These are phyloP conservation scores for Colletotrichum sidae DNA, from an alignment of 2,329 filamentous ascomycete species.

Conservation along the genomic window DNA sequence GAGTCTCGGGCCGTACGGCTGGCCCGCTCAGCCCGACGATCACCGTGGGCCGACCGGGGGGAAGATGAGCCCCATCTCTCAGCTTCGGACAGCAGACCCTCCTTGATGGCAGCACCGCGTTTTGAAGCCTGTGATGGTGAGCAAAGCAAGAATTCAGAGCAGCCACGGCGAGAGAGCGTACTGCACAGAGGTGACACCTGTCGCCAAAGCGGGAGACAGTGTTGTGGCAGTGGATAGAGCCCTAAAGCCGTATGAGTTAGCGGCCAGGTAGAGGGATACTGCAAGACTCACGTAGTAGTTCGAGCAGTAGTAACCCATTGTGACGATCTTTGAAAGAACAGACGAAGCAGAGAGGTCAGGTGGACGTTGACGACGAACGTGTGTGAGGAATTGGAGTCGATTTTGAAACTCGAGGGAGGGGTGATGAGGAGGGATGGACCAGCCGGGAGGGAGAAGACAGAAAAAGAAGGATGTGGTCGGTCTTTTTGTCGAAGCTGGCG, in stretches of 20 bases:
- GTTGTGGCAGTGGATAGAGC: constrained; percentile 48
- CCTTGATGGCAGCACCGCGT: constrained; percentile 36
- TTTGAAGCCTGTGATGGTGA: constrained; percentile 28
- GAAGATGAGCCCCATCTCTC: constrained; percentile 33
- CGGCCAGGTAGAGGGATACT: not conserved
- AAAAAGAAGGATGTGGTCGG: not conserved
- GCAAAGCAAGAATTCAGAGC: not conserved
- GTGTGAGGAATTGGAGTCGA: not conserved
- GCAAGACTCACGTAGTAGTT: constrained; percentile 46
- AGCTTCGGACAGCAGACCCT: constrained; percentile 34
- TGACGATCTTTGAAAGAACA: constrained; percentile 8
- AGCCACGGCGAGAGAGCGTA: constrained; percentile 24
- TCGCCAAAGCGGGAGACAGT: constrained; percentile 45
- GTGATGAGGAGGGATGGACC: constrained; percentile 34
- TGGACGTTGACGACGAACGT: not conserved
- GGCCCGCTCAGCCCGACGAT: constrained; percentile 33
- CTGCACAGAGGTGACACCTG: constrained; percentile 44
- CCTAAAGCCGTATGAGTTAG: constrained; percentile 39
- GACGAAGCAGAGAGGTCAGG: constrained; percentile 9
- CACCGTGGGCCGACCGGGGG: constrained; percentile 29
- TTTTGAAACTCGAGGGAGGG: constrained; percentile 10
- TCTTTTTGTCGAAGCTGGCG: constrained; percentile 18
- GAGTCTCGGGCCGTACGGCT: constrained; percentile 32
- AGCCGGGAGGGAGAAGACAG: constrained; percentile 2
- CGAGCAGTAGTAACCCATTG: constrained; percentile 47